Evolutionary conservation across 228 moss, liverwort and hornwort species (phyloP).

Genomic region (Sphagnum fallax): DNA sequence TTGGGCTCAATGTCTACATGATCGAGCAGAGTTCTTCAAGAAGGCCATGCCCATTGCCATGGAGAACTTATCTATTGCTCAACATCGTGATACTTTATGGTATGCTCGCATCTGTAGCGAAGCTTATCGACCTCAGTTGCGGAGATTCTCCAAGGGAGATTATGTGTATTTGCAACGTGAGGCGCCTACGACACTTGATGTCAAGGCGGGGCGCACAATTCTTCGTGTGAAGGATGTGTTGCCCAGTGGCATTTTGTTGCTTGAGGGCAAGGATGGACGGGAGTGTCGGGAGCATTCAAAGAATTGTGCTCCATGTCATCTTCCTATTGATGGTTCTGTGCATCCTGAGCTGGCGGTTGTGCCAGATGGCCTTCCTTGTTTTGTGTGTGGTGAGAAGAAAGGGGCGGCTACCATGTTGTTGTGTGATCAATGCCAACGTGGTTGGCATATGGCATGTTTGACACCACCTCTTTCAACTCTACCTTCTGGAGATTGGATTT

Average conservation of each 20-base stretch:
- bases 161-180: slow-evolving; percentile 4
- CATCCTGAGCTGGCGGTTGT: slow-evolving; percentile 5
- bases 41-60: slow-evolving; percentile 8
- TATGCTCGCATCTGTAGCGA: slow-evolving; percentile 11
- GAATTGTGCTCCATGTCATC: slow-evolving; percentile 15
- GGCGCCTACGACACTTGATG: slow-evolving; percentile 2
- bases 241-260: slow-evolving; percentile 3
- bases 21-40: slow-evolving; percentile 5
- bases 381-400: slow-evolving; percentile 15
- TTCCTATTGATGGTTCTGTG: slow-evolving; percentile 11
- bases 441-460: too few species aligned
- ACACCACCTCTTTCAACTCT: too few species aligned
- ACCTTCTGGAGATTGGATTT: too few species aligned
- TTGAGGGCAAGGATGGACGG: slow-evolving; percentile 7
- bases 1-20: slow-evolving; percentile 2
- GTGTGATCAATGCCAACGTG: slow-evolving; percentile 12
- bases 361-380: slow-evolving; percentile 9
- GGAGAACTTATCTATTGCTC: slow-evolving; percentile 2
- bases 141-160: slow-evolving; percentile 11
- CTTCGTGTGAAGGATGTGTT: slow-evolving; percentile 6
- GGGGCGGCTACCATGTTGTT: slow-evolving; percentile 17
- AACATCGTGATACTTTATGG: too few species aligned
- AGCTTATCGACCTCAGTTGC: slow-evolving; percentile 7
- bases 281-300: slow-evolving; percentile 15
- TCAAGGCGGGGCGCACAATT: slow-evolving; percentile 6